Percentiles rank a stretch among this genome's conserved stretches.
phyloP scores from a whole-genome alignment of 106 monocot species.

The Cymbidium sinense region DNA sequence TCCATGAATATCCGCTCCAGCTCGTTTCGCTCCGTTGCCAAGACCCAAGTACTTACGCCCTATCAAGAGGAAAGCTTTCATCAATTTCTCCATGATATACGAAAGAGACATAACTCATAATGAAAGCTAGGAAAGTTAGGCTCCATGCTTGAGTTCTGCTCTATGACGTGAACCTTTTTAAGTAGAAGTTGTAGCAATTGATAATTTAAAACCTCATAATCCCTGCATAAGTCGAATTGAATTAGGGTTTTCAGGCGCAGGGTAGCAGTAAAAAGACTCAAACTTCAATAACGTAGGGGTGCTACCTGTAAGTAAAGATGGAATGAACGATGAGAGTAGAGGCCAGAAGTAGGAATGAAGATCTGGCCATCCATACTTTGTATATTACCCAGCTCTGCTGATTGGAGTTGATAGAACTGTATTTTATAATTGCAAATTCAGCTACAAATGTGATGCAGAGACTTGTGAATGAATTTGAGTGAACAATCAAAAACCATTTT shows the following conservation, averaged over 20 bases:
- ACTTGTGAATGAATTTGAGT: constrained; percentile 32
- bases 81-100: too few relatives aligned
- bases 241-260: not conserved
- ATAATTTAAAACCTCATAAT: too few relatives aligned
- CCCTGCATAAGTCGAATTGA: constrained; percentile 53
- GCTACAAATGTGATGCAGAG: constrained; percentile 55
- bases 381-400: constrained; percentile 48
- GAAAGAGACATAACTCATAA: too few relatives aligned
- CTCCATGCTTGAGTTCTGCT: constrained; percentile 38
- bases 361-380: constrained; percentile 50
- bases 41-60: constrained; percentile 22
- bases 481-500: too few relatives aligned
- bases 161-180: constrained; percentile 50
- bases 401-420: constrained; percentile 19
- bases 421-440: constrained; percentile 41
- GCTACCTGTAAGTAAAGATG: constrained; percentile 75
- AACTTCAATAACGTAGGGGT: not conserved
- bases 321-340: constrained; percentile 60
- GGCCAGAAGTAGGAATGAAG: constrained; percentile 43
- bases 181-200: constrained; percentile 57
- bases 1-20: constrained; percentile 76
- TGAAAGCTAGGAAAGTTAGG: not conserved
- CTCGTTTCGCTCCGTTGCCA: constrained; percentile 25
- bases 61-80: constrained; percentile 2
- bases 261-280: not conserved